Conservation (phyloP, 108 stramenopile genomes). For the Mediolabrus comicus region DNA sequence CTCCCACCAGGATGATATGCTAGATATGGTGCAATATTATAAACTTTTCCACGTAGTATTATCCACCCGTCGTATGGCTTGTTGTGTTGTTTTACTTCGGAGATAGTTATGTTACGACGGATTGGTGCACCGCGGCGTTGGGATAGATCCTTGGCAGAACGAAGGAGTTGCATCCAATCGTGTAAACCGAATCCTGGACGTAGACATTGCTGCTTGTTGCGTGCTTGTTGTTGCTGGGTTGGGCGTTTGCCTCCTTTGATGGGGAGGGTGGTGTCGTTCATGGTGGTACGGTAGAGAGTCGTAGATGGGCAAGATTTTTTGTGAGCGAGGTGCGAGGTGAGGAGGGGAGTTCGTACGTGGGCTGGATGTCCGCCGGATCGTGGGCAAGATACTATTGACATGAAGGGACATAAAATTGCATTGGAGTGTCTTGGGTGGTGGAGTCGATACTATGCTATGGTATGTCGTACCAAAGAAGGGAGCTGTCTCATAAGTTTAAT, state of each 20-base stretch:
- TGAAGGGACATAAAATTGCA: too few relatives aligned
- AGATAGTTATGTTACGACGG: conserved; percentile 53
- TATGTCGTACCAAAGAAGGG: too few relatives aligned
- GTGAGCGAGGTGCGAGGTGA: too few relatives aligned
- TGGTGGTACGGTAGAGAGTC: not conserved
- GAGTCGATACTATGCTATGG: too few relatives aligned
- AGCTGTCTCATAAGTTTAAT: too few relatives aligned
- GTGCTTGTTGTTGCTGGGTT: conserved; percentile 2
- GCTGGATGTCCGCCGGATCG: too few relatives aligned
- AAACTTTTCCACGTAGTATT: conserved; percentile 80
- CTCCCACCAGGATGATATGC: conserved; percentile 95
- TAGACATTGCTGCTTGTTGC: not conserved
- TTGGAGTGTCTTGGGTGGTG: too few relatives aligned
- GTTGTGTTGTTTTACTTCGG: conserved; percentile 75
- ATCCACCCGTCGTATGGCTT: conserved; percentile 88
- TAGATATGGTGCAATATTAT: conserved; percentile 92
- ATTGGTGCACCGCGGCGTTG: conserved; percentile 62
- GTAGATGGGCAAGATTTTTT: too few relatives aligned
- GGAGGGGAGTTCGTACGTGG: too few relatives aligned
- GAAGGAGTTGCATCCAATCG: conserved; percentile 78
- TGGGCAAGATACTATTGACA: too few relatives aligned
- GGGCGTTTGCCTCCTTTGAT: not conserved
- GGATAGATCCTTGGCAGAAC: conserved; percentile 60
- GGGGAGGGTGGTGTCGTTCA: conserved; percentile 46
- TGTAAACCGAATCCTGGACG: conserved; percentile 73